These are phyloP conservation scores for Cynara cardunculus DNA, from an alignment of 129 eudicot species.

Conservation along the genomic window DNA sequence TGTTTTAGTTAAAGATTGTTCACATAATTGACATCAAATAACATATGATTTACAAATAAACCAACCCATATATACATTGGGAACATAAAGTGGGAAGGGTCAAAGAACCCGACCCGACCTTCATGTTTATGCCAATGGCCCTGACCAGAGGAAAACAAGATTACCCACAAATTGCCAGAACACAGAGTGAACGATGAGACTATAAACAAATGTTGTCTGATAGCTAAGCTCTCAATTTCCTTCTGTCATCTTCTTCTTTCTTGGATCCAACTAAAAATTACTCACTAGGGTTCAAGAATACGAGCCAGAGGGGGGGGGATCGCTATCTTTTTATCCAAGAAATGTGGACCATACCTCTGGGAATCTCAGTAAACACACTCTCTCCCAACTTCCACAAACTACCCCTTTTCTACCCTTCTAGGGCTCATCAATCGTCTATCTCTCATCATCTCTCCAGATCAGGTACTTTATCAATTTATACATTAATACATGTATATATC, in stretches of 20 bases:
- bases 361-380: constrained; percentile 30
- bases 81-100: too few species aligned
- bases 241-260: not conserved
- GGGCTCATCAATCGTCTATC: constrained; percentile 30
- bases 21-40: too few species aligned
- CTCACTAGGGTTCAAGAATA: constrained; percentile 4
- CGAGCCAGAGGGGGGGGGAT: not conserved
- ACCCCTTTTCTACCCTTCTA: constrained; percentile 28
- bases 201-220: constrained; percentile 25
- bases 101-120: constrained; percentile 8
- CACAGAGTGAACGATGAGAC: constrained; percentile 19
- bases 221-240: not conserved
- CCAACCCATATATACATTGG: too few species aligned
- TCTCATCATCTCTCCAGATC: constrained; percentile 31
- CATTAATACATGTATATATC: not conserved
- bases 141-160: constrained; percentile 4
- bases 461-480: constrained; percentile 13
- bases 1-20: too few species aligned
- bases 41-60: too few species aligned
- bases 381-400: constrained; percentile 40
- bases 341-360: constrained; percentile 54
- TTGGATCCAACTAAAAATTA: constrained; percentile 2
- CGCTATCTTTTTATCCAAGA: constrained; percentile 25
- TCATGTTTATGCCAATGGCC: not conserved
- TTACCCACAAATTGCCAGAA: not conserved